Base-by-base conservation (phyloP, 495 filamentous ascomycete species). In the Chaetomium tenue region DNA sequence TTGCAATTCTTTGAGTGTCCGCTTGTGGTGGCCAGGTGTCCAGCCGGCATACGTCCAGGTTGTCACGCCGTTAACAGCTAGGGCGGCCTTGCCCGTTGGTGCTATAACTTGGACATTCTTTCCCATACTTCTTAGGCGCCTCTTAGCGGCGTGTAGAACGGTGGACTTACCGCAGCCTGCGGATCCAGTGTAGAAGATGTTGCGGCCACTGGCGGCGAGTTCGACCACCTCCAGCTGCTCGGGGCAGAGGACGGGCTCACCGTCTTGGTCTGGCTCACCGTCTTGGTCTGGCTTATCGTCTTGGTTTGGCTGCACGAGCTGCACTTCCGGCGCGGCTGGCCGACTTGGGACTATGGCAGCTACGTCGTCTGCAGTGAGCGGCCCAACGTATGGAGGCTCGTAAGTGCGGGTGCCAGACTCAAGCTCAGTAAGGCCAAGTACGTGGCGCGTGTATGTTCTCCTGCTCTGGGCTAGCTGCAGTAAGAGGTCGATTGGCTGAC, bases 131-230 rank as follows among this genome's bases (percentile, higher is more conserved):
- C 61, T 61, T 1, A 86, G 74, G 2, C 72, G 69, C 26, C 65
- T 70, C 8, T 74, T 74, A 59, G 84, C 82, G 12, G 75, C 77
- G 62, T 79, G 80, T 1, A 88, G 66, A 0, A 86, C 84, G 0
- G 81, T 84, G 0, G 83, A 85, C 65, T 88, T 88, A 26, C 86
- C 85, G 47, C 76, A 82, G 2, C 86, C 86, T 5, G 85, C 86
- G 0, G 83, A 83, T 12, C 86, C 86, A 37, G 85, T 87, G 66
- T 83, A 86, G 68, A 87, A 88, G 11, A 87, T 81, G 56, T 88
- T 88, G 15, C 63, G 40, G 0, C 83, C 79, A 8, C 63, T 72
- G 23, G 78, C 63, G 15, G 84, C 83, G 8, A 83, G 68, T 2
- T 81, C 68, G 3, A 87, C 81, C 1, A 87, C 58, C 12, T 66